A percentile compares a stretch with the other conserved stretches of the same genome.
These are phyloP conservation scores for Lodderomyces metapsilosis DNA, from an alignment of 1,139 yeast genomes.

Conservation along the genomic window DNA sequence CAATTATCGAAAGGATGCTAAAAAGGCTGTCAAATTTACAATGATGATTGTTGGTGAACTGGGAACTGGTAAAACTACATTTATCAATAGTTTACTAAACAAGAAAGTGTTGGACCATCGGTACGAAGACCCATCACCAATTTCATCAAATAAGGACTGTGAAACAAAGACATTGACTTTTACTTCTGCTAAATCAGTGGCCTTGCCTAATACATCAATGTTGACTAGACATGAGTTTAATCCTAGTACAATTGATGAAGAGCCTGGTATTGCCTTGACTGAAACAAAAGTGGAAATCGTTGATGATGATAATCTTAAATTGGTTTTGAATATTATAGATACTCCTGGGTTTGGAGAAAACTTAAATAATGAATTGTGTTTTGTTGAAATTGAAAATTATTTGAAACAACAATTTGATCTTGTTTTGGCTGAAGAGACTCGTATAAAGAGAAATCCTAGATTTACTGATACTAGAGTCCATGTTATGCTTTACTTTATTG, in stretches of 20 bases:
- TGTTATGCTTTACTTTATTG: conserved; percentile 65
- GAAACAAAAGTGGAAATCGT: conserved; percentile 68
- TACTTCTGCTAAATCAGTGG: conserved; percentile 52
- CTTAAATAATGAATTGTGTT: conserved; percentile 62
- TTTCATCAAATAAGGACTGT: conserved; percentile 15
- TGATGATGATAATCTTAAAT: conserved; percentile 74
- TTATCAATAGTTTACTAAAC: conserved; percentile 72
- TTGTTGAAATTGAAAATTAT: conserved; percentile 68
- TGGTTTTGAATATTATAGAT: conserved; percentile 62
- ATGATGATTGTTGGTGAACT: conserved; percentile 81
- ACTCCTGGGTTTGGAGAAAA: conserved; percentile 82
- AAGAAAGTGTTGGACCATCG: conserved; percentile 60
- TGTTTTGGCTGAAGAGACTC: conserved; percentile 85
- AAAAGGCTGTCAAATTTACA: conserved; percentile 82
- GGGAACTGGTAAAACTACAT: conserved; percentile 87
- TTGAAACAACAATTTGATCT: conserved; percentile 90
- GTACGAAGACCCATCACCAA: conserved; percentile 31
- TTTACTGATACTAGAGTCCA: conserved; percentile 79
- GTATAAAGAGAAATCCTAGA: conserved; percentile 84
- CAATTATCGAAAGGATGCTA: conserved; percentile 66
- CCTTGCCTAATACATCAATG: conserved; percentile 44
- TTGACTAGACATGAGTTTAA: conserved; percentile 43
- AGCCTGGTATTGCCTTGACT: conserved; percentile 63
- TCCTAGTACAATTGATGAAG: conserved; percentile 47
- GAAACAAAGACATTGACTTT: conserved; percentile 50